A percentile compares a stretch with the other conserved stretches of the same genome.
Evolutionary conservation across 1,284 basidiomycete species (phyloP).

Genomic region (Sanguinoderma infundibulare): DNA sequence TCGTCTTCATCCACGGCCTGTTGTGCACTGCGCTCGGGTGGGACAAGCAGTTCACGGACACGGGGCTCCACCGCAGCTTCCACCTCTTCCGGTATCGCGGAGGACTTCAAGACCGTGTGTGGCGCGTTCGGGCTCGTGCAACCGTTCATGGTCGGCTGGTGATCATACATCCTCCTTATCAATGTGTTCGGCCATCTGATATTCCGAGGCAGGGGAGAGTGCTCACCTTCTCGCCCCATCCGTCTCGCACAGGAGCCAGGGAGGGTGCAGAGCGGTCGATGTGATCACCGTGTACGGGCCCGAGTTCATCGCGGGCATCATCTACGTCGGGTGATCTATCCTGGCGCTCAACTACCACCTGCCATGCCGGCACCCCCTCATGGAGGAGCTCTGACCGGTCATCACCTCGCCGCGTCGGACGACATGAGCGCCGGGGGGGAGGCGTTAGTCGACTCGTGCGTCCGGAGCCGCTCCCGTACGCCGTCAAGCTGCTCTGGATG

Average conservation of each 20-base stretch:
- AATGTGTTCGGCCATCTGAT: too few relatives aligned
- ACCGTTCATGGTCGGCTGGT: conserved; percentile 46
- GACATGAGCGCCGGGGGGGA: conserved; percentile 34
- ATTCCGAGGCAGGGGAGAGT: conserved; percentile 9
- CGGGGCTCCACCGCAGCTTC: conserved; percentile 34
- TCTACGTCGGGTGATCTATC: conserved; percentile 38
- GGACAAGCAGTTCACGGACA: conserved; percentile 42
- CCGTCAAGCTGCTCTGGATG: conserved; percentile 38
- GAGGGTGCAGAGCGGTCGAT: conserved; percentile 41
- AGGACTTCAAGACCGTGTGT: conserved; percentile 40
- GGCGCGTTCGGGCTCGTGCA: conserved; percentile 37
- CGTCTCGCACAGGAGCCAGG: conserved; percentile 39
- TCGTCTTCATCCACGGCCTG: conserved; percentile 49
- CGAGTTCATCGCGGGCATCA: conserved; percentile 40
- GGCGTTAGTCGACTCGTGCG: conserved; percentile 38
- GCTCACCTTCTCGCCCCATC: conserved; percentile 32
- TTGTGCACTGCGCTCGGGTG: conserved; percentile 41
- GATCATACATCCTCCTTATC: conserved; percentile 22
- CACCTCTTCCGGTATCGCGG: conserved; percentile 44
- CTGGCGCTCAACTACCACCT: conserved; percentile 28
- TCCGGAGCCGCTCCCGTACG: conserved; percentile 35
- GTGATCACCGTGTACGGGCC: conserved; percentile 40
- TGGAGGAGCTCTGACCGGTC: conserved; percentile 33
- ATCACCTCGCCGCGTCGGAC: conserved; percentile 34
- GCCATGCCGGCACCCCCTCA: conserved; percentile 35